These are phyloP conservation scores for Plantago ovata DNA, from an alignment of 257 asterid species.

Conservation along the genomic window DNA sequence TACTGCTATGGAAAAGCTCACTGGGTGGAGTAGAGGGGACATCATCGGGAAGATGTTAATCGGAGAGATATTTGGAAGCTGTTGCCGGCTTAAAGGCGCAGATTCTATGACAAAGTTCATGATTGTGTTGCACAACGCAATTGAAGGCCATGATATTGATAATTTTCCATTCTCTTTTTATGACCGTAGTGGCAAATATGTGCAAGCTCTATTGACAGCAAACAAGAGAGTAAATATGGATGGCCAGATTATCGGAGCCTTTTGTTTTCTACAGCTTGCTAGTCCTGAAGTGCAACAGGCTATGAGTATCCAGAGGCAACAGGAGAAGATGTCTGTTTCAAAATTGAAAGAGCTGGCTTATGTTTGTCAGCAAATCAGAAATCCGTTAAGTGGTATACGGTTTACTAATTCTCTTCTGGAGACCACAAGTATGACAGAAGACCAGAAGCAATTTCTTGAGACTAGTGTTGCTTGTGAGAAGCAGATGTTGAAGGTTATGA, in stretches of 20 bases:
- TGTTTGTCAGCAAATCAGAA: slow-evolving; percentile 73
- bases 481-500: slow-evolving; percentile 76
- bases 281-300: slow-evolving; percentile 69
- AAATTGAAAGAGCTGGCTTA: slow-evolving; percentile 85
- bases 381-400: slow-evolving; percentile 73
- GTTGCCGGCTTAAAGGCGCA: slow-evolving; percentile 64
- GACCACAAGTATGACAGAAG: slow-evolving; percentile 60
- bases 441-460: slow-evolving; percentile 76
- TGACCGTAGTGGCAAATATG: slow-evolving; percentile 57
- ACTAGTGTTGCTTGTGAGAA: slow-evolving; percentile 87
- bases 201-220: slow-evolving; percentile 75
- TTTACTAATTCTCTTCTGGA: slow-evolving; percentile 77
- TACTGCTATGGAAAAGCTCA: slow-evolving; percentile 83
- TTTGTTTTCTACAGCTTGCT: slow-evolving; percentile 83
- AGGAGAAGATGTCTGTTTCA: slow-evolving; percentile 48
- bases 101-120: slow-evolving; percentile 72
- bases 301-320: slow-evolving; percentile 54
- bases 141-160: slow-evolving; percentile 72
- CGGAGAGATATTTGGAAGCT: slow-evolving; percentile 80
- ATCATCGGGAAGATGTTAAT: slow-evolving; percentile 75
- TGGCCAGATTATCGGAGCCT: slow-evolving; percentile 74
- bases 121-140: slow-evolving; percentile 78
- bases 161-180: slow-evolving; percentile 60
- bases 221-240: slow-evolving; percentile 75
- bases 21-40: slow-evolving; percentile 76